Base-by-base conservation (phyloP, 257 asterid species). In the Osmanthus fragrans region DNA sequence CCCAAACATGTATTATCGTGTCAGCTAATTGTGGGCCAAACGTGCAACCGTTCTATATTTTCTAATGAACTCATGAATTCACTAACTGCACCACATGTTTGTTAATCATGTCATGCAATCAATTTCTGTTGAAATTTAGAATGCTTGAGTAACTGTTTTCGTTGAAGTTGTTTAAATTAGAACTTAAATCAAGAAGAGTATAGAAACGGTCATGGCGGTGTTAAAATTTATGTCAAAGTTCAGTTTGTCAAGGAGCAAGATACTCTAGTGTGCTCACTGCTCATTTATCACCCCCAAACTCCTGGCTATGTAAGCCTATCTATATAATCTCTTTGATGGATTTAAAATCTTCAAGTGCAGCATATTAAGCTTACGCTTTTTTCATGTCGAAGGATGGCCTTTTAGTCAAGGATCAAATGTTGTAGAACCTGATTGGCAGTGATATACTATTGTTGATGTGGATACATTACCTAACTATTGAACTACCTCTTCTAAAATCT, bases 21-120 rank as follows among this genome's bases (percentile, higher is more conserved):
- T 56, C 72, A 49, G 49, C 23, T 51, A 67, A 73, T 70, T 60
- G 70, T 63, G 19, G 69, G 69, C 18, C 16, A 63, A 25, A 23
- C 2, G 0, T 10, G 36, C 33, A 63, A 63, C 34, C 32, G 9
- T 15, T 23, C 36, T 63, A 9, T 27, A 63, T 12, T 63, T 25
- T 63, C 27, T 27, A 63, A 63, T 27, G 36, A 63, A 63, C 19
- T 63, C 33, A 63, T 8, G 7, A 63, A 63, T 12, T 63, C 69
- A 12, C 69, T 25, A 27, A 23, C 34, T 27, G 34, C 69, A 23
- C 34, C n/a, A 63, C 19, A 21, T 60, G 36, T 63, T 63, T 63
- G 34, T 63, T 27, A 63, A 63, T 63, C 36, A 25, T 25, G 36
- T 27, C 19, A 12, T 12, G 69, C 34, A 63, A 63, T 63, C 19